Conservation (phyloP, 2,329 filamentous ascomycete species). For the Xylaria arbuscula region DNA sequence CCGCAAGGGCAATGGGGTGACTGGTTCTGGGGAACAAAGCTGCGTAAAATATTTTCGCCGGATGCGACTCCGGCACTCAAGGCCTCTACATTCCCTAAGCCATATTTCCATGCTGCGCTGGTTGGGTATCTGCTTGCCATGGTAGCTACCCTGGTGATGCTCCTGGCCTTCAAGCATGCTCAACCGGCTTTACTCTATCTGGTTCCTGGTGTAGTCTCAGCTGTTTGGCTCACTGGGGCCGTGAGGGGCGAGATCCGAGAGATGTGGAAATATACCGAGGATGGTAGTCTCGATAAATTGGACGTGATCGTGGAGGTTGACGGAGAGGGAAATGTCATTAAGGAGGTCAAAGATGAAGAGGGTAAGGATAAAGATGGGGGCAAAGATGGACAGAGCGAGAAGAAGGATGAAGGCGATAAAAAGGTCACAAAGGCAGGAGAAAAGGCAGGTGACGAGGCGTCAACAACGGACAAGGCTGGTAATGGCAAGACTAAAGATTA, state of each 20-base stretch:
- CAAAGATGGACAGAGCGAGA: constrained; percentile 43
- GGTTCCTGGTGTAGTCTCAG: constrained; percentile 83
- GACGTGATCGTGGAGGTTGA: constrained; percentile 68
- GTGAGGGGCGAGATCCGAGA: constrained; percentile 75
- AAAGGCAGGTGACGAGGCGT: constrained; percentile 37
- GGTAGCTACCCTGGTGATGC: constrained; percentile 78
- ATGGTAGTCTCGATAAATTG: constrained; percentile 65
- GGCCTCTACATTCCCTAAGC: constrained; percentile 75
- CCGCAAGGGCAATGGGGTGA: constrained; percentile 84
- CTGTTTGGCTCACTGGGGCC: constrained; percentile 79
- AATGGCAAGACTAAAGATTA: constrained; percentile 24
- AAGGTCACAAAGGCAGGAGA: constrained; percentile 37
- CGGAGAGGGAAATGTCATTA: constrained; percentile 58
- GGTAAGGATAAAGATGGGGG: constrained; percentile 49
- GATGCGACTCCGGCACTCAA: constrained; percentile 51
- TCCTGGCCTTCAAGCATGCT: constrained; percentile 81
- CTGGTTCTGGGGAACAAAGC: constrained; percentile 75
- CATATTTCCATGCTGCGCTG: constrained; percentile 84
- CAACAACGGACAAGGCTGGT: constrained; percentile 23
- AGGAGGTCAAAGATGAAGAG: constrained; percentile 54
- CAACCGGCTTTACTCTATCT: constrained; percentile 94
- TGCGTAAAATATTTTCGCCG: constrained; percentile 44
- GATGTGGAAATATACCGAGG: constrained; percentile 88
- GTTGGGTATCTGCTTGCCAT: constrained; percentile 83
- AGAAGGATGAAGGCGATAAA: constrained; percentile 23